These are phyloP conservation scores for Ananas comosus DNA, from an alignment of 176 grass and related monocot species.

Conservation along the genomic window DNA sequence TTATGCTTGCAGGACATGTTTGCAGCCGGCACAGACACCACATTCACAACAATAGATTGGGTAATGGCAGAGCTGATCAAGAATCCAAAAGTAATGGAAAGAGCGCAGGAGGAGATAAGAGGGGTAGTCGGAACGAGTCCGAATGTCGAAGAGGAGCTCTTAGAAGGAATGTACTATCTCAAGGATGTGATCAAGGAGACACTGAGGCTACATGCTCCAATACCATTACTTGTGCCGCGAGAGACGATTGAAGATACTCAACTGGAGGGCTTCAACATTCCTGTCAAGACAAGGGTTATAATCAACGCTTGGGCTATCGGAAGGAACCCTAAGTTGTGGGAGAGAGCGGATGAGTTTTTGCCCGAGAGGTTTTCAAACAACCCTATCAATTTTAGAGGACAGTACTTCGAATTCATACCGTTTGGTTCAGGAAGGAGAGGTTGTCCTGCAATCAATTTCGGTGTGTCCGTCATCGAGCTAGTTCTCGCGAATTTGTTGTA, in stretches of 20 bases:
- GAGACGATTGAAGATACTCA: constrained; percentile 29
- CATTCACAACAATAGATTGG: constrained; percentile 33
- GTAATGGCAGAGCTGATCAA: constrained; percentile 40
- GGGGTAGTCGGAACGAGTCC: not conserved
- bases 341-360: constrained; percentile 24
- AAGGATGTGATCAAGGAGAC: constrained; percentile 38
- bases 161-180: constrained; percentile 19
- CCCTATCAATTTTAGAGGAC: not conserved
- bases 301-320: constrained; percentile 57
- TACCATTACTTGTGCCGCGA: constrained; percentile 15
- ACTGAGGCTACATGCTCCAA: constrained; percentile 32
- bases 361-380: constrained; percentile 26
- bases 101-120: constrained; percentile 22
- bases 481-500: constrained; percentile 32
- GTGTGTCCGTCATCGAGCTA: not conserved
- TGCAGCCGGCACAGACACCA: constrained; percentile 25
- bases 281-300: constrained; percentile 18
- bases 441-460: constrained; percentile 1
- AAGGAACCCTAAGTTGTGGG: constrained; percentile 24
- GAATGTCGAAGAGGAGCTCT: constrained; percentile 8
- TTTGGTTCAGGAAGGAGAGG: constrained; percentile 35
- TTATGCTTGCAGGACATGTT: constrained; percentile 31
- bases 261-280: constrained; percentile 26
- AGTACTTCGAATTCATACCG: constrained; percentile 20
- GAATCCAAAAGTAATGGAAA: constrained; percentile 36